A percentile compares a stretch with the other conserved stretches of the same genome.
phyloP scores from a whole-genome alignment of 345 rosid genomes.

The Cardamine resedifolia region DNA sequence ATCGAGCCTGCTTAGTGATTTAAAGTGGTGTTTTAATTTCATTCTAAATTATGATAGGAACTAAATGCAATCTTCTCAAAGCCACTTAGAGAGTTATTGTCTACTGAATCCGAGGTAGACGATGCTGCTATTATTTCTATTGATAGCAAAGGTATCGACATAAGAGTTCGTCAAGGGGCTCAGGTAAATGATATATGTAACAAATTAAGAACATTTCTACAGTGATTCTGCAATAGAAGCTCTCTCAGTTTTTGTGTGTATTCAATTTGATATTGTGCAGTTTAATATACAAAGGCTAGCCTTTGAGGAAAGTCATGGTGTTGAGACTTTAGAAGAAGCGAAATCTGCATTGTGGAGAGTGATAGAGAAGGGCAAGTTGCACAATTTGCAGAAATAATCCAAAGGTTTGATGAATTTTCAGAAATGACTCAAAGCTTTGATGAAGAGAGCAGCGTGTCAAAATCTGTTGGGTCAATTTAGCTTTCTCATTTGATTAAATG shows the following conservation, averaged over 20 bases:
- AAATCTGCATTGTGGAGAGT: slow-evolving; percentile 78
- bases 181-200: slow-evolving; percentile 54
- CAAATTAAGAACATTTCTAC: background rate
- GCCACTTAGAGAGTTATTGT: slow-evolving; percentile 67
- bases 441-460: background rate
- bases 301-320: slow-evolving; percentile 64
- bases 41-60: slow-evolving; percentile 48
- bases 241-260: background rate
- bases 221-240: background rate
- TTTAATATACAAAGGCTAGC: slow-evolving; percentile 89
- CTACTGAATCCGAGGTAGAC: slow-evolving; percentile 72
- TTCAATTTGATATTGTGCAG: slow-evolving; percentile 38
- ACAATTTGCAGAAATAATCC: slow-evolving; percentile 43
- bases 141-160: slow-evolving; percentile 91
- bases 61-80: slow-evolving; percentile 81
- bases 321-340: slow-evolving; percentile 89
- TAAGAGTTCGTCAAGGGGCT: slow-evolving; percentile 95
- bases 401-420: background rate
- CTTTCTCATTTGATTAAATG: background rate
- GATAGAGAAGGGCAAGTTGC: slow-evolving; percentile 61
- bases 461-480: background rate
- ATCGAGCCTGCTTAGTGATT: slow-evolving; percentile 5
- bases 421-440: background rate
- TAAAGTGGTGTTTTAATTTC: background rate
- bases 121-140: slow-evolving; percentile 95